Percentiles rank a stretch among this genome's conserved stretches.
Conservation (phyloP, 108 stramenopile genomes). For the Discostella pseudostelligera region DNA sequence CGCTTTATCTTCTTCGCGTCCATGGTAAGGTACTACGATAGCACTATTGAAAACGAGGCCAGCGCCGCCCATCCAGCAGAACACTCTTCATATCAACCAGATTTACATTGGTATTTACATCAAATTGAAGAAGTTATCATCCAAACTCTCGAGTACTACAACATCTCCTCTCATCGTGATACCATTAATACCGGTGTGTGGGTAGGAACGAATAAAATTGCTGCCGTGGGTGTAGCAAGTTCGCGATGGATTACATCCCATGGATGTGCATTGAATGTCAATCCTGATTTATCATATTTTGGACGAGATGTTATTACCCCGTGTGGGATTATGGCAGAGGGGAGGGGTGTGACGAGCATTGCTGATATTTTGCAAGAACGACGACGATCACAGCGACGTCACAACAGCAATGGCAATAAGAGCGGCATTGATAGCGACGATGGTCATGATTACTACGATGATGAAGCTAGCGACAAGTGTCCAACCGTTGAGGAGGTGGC, state of each 20-base stretch:
- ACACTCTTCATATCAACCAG: no score
- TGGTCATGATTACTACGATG: neutral
- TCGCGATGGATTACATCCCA: slow-evolving; percentile 97
- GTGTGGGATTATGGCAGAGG: slow-evolving; percentile 65
- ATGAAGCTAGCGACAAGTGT: neutral
- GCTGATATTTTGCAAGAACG: slow-evolving; percentile 44
- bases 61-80: no score
- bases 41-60: no score
- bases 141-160: no score
- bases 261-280: slow-evolving; percentile 96
- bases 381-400: neutral
- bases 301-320: slow-evolving; percentile 72
- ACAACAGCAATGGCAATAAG: neutral
- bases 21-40: no score
- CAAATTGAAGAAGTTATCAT: no score
- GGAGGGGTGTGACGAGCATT: slow-evolving; percentile 83
- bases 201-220: slow-evolving; percentile 87
- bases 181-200: slow-evolving; percentile 74
- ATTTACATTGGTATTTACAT: no score
- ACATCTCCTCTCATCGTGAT: slow-evolving; percentile 65
- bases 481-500: slow-evolving; percentile 31
- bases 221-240: slow-evolving; percentile 88
- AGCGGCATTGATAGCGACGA: neutral
- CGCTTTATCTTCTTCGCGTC: slow-evolving; percentile 3
- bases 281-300: slow-evolving; percentile 77